Conservation (phyloP, 2,329 filamentous ascomycete genomes). For the Colletotrichum endophyticum region DNA sequence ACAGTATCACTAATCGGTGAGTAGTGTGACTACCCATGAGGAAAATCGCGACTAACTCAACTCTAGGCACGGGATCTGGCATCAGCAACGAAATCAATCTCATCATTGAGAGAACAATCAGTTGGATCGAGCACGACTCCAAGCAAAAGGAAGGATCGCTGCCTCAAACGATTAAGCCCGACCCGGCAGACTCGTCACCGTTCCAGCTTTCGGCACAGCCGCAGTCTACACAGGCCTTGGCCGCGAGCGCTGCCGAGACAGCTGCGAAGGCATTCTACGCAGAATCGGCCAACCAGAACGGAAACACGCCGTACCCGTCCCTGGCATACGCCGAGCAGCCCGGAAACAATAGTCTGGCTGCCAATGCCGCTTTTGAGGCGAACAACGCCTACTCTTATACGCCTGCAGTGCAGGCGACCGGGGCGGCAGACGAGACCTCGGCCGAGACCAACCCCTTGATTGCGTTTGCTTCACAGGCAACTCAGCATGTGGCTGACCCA, state of each 20-base stretch:
- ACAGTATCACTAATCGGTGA: conserved; percentile 70
- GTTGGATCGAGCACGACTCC: conserved; percentile 55
- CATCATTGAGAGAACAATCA: conserved; percentile 57
- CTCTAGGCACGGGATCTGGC: conserved; percentile 46
- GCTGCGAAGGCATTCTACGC: conserved; percentile 35
- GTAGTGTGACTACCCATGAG: conserved; percentile 17
- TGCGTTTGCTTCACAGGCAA: conserved; percentile 42
- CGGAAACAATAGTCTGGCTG: conserved; percentile 21
- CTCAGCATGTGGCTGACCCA: conserved; percentile 34
- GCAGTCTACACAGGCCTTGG: background rate
- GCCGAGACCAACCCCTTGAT: conserved; percentile 41
- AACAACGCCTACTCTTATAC: conserved; percentile 17
- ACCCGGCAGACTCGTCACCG: background rate
- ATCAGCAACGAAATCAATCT: conserved; percentile 49
- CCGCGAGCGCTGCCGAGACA: conserved; percentile 15
- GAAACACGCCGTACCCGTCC: conserved; percentile 32
- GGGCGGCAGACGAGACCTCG: conserved; percentile 24
- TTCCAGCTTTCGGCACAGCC: conserved; percentile 1
- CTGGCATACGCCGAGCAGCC: conserved; percentile 34
- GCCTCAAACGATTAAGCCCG: conserved; percentile 4
- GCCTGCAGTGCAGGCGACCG: background rate
- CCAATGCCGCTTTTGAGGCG: conserved; percentile 8
- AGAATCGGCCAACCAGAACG: conserved; percentile 25
- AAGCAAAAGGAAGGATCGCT: conserved; percentile 27
- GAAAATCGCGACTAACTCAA: conserved; percentile 1